phyloP scores from a whole-genome alignment of 495 filamentous ascomycete genomes.

The Sordaria brevicollis region DNA sequence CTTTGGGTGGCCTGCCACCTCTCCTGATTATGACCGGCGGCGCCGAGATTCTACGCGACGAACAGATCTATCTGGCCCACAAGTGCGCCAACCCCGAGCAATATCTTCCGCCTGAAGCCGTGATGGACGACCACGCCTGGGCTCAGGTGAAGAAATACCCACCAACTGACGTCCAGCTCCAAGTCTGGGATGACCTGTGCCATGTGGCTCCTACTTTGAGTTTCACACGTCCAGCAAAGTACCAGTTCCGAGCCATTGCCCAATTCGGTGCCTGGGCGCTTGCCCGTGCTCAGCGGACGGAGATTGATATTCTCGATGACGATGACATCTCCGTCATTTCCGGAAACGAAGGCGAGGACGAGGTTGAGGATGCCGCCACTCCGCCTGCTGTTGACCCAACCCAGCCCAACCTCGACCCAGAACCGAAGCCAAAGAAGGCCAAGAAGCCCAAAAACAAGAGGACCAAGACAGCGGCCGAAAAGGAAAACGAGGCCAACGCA shows the following conservation, averaged over 20 bases:
- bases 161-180: conserved; percentile 87
- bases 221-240: conserved; percentile 88
- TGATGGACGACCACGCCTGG: conserved; percentile 49
- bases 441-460: not conserved
- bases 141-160: conserved; percentile 57
- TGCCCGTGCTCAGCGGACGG: conserved; percentile 65
- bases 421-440: not conserved
- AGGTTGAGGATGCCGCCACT: conserved; percentile 15
- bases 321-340: conserved; percentile 68
- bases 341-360: conserved; percentile 32
- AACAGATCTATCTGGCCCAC: conserved; percentile 91
- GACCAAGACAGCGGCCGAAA: not conserved
- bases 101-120: conserved; percentile 58
- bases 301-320: conserved; percentile 73
- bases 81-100: conserved; percentile 74
- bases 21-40: conserved; percentile 78
- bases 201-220: conserved; percentile 85
- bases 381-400: not conserved
- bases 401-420: not conserved
- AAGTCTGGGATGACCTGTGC: conserved; percentile 91
- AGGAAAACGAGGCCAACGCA: conserved; percentile 11
- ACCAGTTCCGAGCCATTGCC: conserved; percentile 77
- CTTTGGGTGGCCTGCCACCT: conserved; percentile 80
- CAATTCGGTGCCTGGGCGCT: conserved; percentile 90
- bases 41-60: conserved; percentile 80